phyloP scores from a whole-genome alignment of 306 rosid genomes.

The Arachis hypogaea region DNA sequence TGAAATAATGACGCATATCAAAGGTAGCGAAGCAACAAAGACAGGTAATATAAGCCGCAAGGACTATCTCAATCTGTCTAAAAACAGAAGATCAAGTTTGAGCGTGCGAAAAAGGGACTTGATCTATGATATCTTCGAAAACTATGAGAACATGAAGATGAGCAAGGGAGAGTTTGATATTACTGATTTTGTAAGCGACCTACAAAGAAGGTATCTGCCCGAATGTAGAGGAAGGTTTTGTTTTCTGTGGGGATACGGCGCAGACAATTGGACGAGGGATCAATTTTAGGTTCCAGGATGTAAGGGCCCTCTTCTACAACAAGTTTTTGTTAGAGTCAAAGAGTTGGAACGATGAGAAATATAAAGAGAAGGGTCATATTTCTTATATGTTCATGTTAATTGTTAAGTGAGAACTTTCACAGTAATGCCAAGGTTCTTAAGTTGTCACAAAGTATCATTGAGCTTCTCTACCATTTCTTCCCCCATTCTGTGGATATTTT shows the following conservation, averaged over 20 bases:
- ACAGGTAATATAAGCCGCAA: slow-evolving; percentile 46
- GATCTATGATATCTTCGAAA: slow-evolving; percentile 55
- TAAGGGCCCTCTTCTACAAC: slow-evolving; percentile 57
- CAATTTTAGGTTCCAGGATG: slow-evolving; percentile 74
- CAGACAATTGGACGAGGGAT: slow-evolving; percentile 77
- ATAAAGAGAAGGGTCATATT: slow-evolving; percentile 46
- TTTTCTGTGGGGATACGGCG: slow-evolving; percentile 81
- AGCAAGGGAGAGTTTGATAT: slow-evolving; percentile 61
- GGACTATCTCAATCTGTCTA: slow-evolving; percentile 49
- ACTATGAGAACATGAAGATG: slow-evolving; percentile 69
- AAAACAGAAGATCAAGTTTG: slow-evolving; percentile 47
- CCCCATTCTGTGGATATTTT: slow-evolving; percentile 60
- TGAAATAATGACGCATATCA: slow-evolving; percentile 74
- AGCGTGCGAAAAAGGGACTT: slow-evolving; percentile 41
- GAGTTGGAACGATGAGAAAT: no score
- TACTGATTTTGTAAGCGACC: slow-evolving; percentile 67
- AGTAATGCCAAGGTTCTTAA: slow-evolving; percentile 61
- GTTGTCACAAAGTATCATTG: slow-evolving; percentile 62
- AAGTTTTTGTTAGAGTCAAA: slow-evolving; percentile 51
- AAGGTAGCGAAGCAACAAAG: slow-evolving; percentile 59
- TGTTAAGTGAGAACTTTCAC: slow-evolving; percentile 63
- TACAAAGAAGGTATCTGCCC: slow-evolving; percentile 59
- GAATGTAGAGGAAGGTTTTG: slow-evolving; percentile 78
- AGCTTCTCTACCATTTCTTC: slow-evolving; percentile 61
- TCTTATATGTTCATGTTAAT: slow-evolving; percentile 45